Percentiles rank a stretch among this genome's conserved stretches.
phyloP scores from a whole-genome alignment of 805 yeast species.

The Schwanniomyces pseudopolymorphus region DNA sequence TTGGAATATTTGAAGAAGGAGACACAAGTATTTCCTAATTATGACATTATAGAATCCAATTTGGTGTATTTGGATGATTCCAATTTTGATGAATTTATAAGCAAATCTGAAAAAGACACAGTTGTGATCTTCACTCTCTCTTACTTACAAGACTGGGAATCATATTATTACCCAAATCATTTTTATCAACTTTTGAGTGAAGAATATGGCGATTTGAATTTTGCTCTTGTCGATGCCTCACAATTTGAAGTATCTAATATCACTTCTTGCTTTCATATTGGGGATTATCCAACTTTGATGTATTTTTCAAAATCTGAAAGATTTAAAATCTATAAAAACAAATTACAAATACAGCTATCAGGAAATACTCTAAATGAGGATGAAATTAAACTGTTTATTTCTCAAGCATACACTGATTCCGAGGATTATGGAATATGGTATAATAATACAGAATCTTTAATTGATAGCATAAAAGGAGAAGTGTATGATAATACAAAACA shows the following conservation, averaged over 20 bases:
- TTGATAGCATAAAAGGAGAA: conserved; percentile 9
- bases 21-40: conserved; percentile 20
- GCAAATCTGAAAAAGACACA: conserved; percentile 8
- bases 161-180: conserved; percentile 32
- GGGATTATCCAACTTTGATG: conserved; percentile 31
- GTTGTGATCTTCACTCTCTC: conserved; percentile 25
- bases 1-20: conserved; percentile 20
- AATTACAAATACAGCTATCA: conserved; percentile 15
- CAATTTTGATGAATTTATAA: conserved; percentile 2
- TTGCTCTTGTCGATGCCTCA: conserved; percentile 27
- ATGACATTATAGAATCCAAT: conserved; percentile 16
- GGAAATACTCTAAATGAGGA: conserved; percentile 16
- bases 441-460: conserved; percentile 11
- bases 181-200: conserved; percentile 26
- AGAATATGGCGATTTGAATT: conserved; percentile 10
- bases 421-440: conserved; percentile 19
- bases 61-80: conserved; percentile 11
- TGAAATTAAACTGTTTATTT: conserved; percentile 11
- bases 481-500: conserved; percentile 4
- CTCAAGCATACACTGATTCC: conserved; percentile 17
- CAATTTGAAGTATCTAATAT: conserved; percentile 16
- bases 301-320: conserved; percentile 25
- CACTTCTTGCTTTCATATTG: conserved; percentile 23
- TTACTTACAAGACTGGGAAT: conserved; percentile 29
- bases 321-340: conserved; percentile 23